These are phyloP conservation scores for Dendrobium catenatum DNA, from an alignment of 106 monocot genomes.

Conservation along the genomic window DNA sequence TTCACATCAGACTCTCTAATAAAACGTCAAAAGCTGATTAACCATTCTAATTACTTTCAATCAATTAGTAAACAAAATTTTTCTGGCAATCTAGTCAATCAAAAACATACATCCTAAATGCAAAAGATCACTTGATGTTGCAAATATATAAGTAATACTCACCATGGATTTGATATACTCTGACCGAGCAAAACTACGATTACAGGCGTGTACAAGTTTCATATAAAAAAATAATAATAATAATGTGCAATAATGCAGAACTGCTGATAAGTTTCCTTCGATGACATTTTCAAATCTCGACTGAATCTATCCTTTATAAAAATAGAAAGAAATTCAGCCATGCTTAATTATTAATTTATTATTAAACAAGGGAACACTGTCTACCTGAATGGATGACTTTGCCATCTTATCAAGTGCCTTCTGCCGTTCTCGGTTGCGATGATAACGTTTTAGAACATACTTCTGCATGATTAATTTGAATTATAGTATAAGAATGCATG, in stretches of 20 bases:
- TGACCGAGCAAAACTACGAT: neutral
- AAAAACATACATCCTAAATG: neutral
- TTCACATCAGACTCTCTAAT: neutral
- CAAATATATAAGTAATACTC: neutral
- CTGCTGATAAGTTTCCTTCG: neutral
- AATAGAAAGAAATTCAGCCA: neutral
- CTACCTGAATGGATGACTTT: slow-evolving; percentile 53
- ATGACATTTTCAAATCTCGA: neutral
- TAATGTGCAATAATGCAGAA: neutral
- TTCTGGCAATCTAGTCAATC: neutral
- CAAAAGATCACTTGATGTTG: neutral
- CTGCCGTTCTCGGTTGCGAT: slow-evolving; percentile 44
- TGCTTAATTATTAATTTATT: neutral
- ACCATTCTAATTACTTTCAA: neutral
- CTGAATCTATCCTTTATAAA: neutral
- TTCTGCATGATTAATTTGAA: slow-evolving; percentile 39
- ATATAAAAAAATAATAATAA: neutral
- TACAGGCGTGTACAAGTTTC: neutral
- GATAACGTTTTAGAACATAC: slow-evolving; percentile 70
- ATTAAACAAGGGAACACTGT: neutral
- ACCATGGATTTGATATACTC: neutral
- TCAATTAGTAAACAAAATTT: neutral
- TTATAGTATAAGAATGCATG: neutral
- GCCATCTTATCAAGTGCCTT: slow-evolving; percentile 61
- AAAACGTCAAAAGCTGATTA: neutral